These are phyloP conservation scores for Scenedesmus sp. DNA, from an alignment of 163 green algal species.

Conservation along the genomic window DNA sequence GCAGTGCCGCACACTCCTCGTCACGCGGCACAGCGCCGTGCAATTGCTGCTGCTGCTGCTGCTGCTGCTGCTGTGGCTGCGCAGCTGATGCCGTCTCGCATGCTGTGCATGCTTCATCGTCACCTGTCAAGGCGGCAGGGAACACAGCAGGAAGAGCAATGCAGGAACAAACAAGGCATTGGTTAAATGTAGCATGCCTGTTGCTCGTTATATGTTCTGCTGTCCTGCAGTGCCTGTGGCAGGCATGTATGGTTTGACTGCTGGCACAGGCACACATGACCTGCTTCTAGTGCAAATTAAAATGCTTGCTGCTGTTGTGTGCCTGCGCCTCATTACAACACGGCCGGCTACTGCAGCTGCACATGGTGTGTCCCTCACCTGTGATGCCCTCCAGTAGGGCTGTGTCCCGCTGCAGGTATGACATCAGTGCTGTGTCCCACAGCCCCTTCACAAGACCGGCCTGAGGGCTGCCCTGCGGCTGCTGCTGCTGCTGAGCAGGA, in stretches of 20 bases:
- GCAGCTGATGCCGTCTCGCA: not conserved
- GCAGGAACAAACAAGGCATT: not conserved
- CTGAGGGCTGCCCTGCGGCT: not conserved
- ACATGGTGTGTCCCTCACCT: not conserved
- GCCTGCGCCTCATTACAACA: no score
- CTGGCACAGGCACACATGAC: no score
- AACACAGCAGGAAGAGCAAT: not conserved
- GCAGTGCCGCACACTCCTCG: not conserved
- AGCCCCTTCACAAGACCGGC: not conserved
- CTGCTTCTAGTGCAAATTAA: no score
- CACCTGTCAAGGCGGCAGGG: not conserved
- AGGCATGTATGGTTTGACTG: no score
- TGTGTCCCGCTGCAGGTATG: constrained; percentile 8
- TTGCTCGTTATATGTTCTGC: no score
- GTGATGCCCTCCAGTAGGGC: constrained; percentile 4
- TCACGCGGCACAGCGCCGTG: not conserved
- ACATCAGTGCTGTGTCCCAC: constrained; percentile 1
- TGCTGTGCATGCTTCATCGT: not conserved
- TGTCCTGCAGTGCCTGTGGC: no score
- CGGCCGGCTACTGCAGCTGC: no score
- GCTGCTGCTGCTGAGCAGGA: not conserved
- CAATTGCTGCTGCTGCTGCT: not conserved
- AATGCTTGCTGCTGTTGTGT: no score
- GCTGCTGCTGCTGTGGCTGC: no score
- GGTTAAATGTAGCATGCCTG: no score